Conservation (phyloP, 768 basidiomycete species). For the Brasilioporus rufonigricans region DNA sequence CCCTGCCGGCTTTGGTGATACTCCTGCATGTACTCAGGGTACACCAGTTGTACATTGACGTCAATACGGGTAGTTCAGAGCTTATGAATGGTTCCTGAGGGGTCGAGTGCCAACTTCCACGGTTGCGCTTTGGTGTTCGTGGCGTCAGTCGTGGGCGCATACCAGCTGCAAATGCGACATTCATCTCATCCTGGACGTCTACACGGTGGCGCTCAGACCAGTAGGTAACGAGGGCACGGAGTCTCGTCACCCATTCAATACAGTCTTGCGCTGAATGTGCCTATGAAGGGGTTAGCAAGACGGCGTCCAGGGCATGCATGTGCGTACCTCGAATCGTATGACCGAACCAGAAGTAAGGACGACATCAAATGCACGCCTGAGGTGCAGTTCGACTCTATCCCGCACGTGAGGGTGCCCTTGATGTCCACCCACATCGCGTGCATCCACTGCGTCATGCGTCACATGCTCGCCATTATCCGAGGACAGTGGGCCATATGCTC, state of each 20-base stretch:
- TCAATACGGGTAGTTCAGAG: conserved; percentile 55
- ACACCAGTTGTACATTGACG: conserved; percentile 85
- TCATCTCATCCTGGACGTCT: conserved; percentile 81
- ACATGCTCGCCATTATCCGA: conserved; percentile 28
- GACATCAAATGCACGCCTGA: conserved; percentile 76
- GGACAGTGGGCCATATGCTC: conserved; percentile 40
- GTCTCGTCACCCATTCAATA: conserved; percentile 81
- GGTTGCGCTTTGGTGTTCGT: conserved; percentile 30
- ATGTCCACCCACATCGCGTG: conserved; percentile 66
- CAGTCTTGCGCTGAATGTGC: conserved; percentile 63
- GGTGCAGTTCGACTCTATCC: conserved; percentile 47
- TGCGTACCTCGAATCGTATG: conserved; percentile 74
- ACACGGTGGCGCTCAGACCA: conserved; percentile 76
- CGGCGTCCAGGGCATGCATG: not conserved
- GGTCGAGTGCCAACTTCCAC: conserved; percentile 38
- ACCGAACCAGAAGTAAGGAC: conserved; percentile 65
- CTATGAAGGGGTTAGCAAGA: conserved; percentile 35
- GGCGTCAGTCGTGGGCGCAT: conserved; percentile 62
- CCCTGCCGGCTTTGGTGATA: conserved; percentile 67
- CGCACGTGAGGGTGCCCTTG: conserved; percentile 41
- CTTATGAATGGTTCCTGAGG: conserved; percentile 54
- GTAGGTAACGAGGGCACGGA: conserved; percentile 68
- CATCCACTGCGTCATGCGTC: conserved; percentile 41
- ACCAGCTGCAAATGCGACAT: conserved; percentile 54
- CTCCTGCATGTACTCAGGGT: conserved; percentile 75